Percentiles rank a stretch among this genome's conserved stretches.
Conservation (phyloP, 768 basidiomycete genomes). For the Rhodotorula sphaerocarpa region DNA sequence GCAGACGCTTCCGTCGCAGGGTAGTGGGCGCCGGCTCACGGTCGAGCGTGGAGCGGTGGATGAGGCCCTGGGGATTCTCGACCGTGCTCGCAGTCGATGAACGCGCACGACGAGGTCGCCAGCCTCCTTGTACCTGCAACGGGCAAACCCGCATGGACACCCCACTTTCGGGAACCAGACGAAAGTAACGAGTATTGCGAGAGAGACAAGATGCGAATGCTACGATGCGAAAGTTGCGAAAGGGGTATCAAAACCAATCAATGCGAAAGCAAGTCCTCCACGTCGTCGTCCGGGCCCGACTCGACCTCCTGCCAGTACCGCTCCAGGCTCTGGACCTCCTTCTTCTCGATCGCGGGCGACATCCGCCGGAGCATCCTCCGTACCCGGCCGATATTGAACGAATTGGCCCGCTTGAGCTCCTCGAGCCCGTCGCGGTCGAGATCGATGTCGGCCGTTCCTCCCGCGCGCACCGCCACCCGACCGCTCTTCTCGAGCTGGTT, state of each 20-base stretch:
- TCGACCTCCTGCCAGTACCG: conserved; percentile 1
- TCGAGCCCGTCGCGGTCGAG: not conserved
- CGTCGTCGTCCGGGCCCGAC: not conserved
- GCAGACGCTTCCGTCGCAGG: not conserved
- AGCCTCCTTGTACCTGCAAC: too few relatives aligned
- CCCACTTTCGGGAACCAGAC: too few relatives aligned
- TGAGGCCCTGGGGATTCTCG: conserved; percentile 38
- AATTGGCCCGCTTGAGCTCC: not conserved
- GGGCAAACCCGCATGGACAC: too few relatives aligned
- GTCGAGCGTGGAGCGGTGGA: conserved; percentile 39
- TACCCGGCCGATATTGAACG: not conserved
- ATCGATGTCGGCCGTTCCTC: not conserved
- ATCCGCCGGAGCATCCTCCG: not conserved
- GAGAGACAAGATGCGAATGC: too few relatives aligned
- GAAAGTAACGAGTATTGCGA: too few relatives aligned
- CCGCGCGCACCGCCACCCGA: not conserved
- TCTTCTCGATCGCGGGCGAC: not conserved
- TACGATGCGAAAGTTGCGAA: too few relatives aligned
- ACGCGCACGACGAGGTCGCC: too few relatives aligned
- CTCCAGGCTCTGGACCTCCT: not conserved
- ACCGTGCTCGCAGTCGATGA: conserved; percentile 23
- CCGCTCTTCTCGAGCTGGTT: not conserved
- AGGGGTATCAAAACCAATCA: too few relatives aligned
- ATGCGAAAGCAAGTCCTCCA: too few relatives aligned
- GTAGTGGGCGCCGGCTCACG: conserved; percentile 25